Base-by-base conservation (phyloP, 305 asterid genomes). In the Fraxinus xanthoxyloides region DNA sequence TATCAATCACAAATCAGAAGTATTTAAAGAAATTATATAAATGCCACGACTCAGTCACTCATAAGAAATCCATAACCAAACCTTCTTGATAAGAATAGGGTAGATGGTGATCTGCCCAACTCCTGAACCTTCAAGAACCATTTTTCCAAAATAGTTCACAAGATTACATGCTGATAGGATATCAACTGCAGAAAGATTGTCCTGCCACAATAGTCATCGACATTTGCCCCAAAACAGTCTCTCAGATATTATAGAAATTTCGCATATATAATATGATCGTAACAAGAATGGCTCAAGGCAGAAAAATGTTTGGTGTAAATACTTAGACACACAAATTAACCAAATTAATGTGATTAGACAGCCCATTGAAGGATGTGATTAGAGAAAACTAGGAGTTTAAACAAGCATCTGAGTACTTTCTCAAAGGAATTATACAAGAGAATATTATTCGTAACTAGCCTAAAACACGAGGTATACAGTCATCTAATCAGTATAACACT, bases 131-230 rank as follows among this genome's bases (percentile, higher is more conserved):
- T 97, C 99, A 79, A 95, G 97, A 86, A 79, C 94, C 97, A 94
- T 92, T 89, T 95, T 95, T 15, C 99, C 99, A 65, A 95, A 95
- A 89, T 95, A 95, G 85, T 95, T 95, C 78, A 93, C 98, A 79
- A 95, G 99, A 87, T 95, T 95, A 90, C 99, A 95, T 31, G 99
- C 97, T 65, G 99, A 94, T 83, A 95, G 99, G 84, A 95, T 95
- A 91, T 95, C 99, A 84, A 95, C 93, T 19, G 99, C 98, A 83
- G 98, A 95, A 86, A 94, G 98, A 87, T 95, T 94, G 92, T 95
- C 99, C 99, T 95, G 95, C 83, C 85, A 84, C 83, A 87, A 84
- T 51, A 78, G 80, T 56, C 32, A 63, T 85, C 78, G 82, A 83
- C 26, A 79, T 48, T 56, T 72, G 80, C 78, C 80, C 81, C 43